These are phyloP conservation scores for Gaeumannomyces sp. DNA, from an alignment of 2,329 filamentous ascomycete genomes.

Conservation along the genomic window DNA sequence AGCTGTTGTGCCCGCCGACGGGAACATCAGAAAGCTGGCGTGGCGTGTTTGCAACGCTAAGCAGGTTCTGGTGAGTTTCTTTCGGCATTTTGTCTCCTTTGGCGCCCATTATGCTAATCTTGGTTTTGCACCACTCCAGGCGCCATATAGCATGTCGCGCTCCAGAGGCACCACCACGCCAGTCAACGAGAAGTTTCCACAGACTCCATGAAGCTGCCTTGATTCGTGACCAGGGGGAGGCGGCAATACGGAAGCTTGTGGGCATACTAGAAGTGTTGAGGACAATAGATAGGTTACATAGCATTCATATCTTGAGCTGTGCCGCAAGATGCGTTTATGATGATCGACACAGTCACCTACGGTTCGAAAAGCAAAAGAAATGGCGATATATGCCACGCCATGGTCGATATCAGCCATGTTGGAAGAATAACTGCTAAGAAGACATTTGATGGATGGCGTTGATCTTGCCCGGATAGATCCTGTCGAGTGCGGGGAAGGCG, in stretches of 20 bases:
- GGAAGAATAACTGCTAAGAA: too few relatives aligned
- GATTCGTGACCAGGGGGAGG: neutral
- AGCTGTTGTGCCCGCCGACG: slow-evolving; percentile 86
- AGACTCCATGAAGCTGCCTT: slow-evolving; percentile 18
- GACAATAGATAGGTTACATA: neutral
- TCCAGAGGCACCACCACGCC: slow-evolving; percentile 59
- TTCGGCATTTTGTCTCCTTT: neutral
- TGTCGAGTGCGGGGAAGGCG: neutral
- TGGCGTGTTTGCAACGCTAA: slow-evolving; percentile 96
- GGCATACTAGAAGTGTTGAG: neutral
- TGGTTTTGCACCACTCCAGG: slow-evolving; percentile 36
- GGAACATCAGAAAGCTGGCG: slow-evolving; percentile 81
- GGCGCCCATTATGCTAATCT: slow-evolving; percentile 13
- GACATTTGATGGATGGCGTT: neutral
- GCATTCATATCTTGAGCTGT: neutral
- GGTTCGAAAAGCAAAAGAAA: too few relatives aligned
- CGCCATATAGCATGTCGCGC: slow-evolving; percentile 65
- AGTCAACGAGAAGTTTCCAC: slow-evolving; percentile 33
- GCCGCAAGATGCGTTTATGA: neutral
- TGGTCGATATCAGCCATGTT: too few relatives aligned
- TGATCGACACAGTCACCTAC: too few relatives aligned
- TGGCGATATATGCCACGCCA: too few relatives aligned
- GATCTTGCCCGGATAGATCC: neutral
- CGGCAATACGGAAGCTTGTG: too few relatives aligned
- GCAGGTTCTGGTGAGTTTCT: slow-evolving; percentile 73